Percentiles rank a stretch among this genome's conserved stretches.
phyloP scores from a whole-genome alignment of 257 asterid genomes.

The Lantana camara region DNA sequence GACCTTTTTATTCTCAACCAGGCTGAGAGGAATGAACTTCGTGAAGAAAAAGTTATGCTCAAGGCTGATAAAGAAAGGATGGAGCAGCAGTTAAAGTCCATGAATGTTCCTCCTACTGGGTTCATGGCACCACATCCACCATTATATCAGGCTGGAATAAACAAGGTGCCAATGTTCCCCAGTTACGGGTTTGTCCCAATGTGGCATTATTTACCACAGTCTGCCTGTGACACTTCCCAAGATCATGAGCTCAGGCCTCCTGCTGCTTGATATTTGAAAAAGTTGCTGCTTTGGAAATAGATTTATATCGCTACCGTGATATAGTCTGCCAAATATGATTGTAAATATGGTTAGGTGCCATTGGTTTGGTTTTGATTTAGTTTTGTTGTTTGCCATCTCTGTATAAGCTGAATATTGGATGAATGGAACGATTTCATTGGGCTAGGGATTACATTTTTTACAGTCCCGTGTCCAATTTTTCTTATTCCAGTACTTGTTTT shows the following conservation, averaged over 20 bases:
- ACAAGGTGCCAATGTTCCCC: slow-evolving; percentile 65
- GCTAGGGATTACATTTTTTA: neutral
- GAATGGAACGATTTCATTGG: neutral
- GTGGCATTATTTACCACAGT: slow-evolving; percentile 78
- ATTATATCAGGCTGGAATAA: slow-evolving; percentile 46
- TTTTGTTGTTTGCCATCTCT: slow-evolving; percentile 11
- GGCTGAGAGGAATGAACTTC: slow-evolving; percentile 83
- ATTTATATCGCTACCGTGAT: neutral
- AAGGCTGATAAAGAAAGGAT: slow-evolving; percentile 64
- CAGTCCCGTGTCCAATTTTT: neutral
- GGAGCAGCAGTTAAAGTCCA: slow-evolving; percentile 66
- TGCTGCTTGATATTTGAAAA: slow-evolving; percentile 56
- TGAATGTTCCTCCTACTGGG: slow-evolving; percentile 45
- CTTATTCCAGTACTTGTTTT: neutral
- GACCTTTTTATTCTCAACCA: slow-evolving; percentile 22
- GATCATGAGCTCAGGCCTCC: slow-evolving; percentile 81
- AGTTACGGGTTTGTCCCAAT: slow-evolving; percentile 70
- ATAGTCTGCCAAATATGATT: neutral
- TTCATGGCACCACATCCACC: slow-evolving; percentile 56
- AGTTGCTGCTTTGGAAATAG: neutral
- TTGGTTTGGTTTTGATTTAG: neutral
- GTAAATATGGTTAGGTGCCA: slow-evolving; percentile 23
- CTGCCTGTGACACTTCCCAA: slow-evolving; percentile 63
- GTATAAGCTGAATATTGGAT: neutral
- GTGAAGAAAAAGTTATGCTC: slow-evolving; percentile 68